Conservation (phyloP, 768 basidiomycete species). For the Trametes cubensis region DNA sequence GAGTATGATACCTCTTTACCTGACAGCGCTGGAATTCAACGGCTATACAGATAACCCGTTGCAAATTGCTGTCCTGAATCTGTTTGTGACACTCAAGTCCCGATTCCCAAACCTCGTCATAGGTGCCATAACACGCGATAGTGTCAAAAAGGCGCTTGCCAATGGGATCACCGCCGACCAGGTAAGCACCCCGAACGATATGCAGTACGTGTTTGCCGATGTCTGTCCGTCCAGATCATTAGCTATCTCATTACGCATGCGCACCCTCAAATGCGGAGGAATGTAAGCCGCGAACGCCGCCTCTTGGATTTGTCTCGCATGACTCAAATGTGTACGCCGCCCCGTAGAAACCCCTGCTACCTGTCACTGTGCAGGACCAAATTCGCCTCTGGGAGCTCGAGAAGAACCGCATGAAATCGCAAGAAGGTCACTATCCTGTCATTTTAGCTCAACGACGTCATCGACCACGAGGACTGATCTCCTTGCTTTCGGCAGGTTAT, state of each 20-base stretch:
- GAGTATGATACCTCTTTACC: slow-evolving; percentile 15
- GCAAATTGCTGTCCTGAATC: slow-evolving; percentile 92
- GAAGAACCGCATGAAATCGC: slow-evolving; percentile 84
- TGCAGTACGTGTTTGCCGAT: slow-evolving; percentile 9
- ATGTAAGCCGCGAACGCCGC: slow-evolving; percentile 54
- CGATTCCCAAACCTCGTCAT: slow-evolving; percentile 98
- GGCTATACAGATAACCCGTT: slow-evolving; percentile 79
- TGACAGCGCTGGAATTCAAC: slow-evolving; percentile 14
- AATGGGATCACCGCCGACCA: slow-evolving; percentile 98
- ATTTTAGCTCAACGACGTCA: slow-evolving; percentile 25
- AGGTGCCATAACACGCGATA: slow-evolving; percentile 91
- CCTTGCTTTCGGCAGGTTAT: slow-evolving; percentile 57
- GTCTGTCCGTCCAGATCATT: slow-evolving; percentile 68
- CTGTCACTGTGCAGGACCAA: slow-evolving; percentile 98
- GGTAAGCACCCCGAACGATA: slow-evolving; percentile 46
- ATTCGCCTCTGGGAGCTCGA: slow-evolving; percentile 97
- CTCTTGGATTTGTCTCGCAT: neutral
- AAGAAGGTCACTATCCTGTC: slow-evolving; percentile 65
- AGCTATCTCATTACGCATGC: slow-evolving; percentile 93
- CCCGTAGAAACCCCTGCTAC: slow-evolving; percentile 82
- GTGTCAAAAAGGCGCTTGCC: slow-evolving; percentile 89
- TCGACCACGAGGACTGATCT: slow-evolving; percentile 23
- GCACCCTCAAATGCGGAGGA: slow-evolving; percentile 97
- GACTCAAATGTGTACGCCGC: neutral
- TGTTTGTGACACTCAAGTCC: slow-evolving; percentile 90